Evolutionary conservation across 345 rosid species (phyloP).

Genomic region (Citrus inodora): DNA sequence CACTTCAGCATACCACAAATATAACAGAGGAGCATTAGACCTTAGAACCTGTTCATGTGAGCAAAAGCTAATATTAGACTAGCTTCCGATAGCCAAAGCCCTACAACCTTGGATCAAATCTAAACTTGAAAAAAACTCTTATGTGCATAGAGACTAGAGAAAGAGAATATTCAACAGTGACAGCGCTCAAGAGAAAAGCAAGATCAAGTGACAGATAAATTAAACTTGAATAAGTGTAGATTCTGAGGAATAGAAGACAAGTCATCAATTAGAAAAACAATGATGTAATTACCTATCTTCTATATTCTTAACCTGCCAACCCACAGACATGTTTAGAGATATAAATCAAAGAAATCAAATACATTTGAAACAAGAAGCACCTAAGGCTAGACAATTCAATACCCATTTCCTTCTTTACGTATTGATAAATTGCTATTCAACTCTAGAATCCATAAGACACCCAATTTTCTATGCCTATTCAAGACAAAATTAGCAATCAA

Average conservation of each 20-base stretch:
- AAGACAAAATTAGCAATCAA: background rate
- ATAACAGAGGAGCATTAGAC: slow-evolving; percentile 61
- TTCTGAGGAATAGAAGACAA: background rate
- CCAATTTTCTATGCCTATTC: background rate
- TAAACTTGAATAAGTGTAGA: background rate
- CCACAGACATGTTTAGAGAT: background rate
- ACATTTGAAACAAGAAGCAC: background rate
- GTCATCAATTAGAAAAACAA: background rate
- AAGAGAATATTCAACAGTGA: background rate
- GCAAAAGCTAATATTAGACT: slow-evolving; percentile 15
- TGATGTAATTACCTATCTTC: background rate
- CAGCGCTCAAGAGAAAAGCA: background rate
- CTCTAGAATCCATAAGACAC: background rate
- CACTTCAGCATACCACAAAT: slow-evolving; percentile 86
- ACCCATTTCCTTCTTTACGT: background rate
- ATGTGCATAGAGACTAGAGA: background rate
- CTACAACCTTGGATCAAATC: background rate
- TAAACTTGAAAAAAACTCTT: background rate
- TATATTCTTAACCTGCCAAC: background rate
- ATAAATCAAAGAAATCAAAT: background rate
- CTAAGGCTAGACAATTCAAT: background rate
- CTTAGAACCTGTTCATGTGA: slow-evolving; percentile 54
- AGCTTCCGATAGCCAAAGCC: background rate
- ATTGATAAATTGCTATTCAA: no score
- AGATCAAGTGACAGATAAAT: background rate